A percentile compares a stretch with the other conserved stretches of the same genome.
Evolutionary conservation across 257 asterid species (phyloP).

Genomic region (Solanum lycopersicoides): DNA sequence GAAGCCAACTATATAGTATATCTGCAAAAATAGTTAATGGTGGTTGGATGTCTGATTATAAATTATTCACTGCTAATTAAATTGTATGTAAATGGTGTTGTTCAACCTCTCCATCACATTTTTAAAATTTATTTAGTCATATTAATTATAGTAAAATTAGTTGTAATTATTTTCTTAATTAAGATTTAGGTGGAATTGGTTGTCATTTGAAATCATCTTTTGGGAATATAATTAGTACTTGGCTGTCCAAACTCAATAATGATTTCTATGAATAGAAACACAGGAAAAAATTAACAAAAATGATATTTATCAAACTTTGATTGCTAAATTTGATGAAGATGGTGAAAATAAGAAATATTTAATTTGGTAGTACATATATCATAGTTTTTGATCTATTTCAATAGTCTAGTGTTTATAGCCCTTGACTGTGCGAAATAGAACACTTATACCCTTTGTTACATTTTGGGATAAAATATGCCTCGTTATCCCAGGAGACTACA

Average conservation of each 20-base stretch:
- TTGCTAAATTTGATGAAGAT: too few relatives aligned
- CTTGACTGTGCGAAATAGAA: too few relatives aligned
- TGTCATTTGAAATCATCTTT: neutral
- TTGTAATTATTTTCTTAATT: neutral
- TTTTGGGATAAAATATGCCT: too few relatives aligned
- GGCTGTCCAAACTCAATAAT: neutral
- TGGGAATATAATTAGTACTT: neutral
- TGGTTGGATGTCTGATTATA: neutral
- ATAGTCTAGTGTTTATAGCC: too few relatives aligned
- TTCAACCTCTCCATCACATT: neutral
- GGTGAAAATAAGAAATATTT: neutral
- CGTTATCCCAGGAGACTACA: too few relatives aligned
- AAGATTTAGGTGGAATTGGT: neutral
- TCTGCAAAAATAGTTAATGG: neutral
- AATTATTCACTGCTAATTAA: neutral
- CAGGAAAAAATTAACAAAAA: too few relatives aligned
- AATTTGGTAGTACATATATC: neutral
- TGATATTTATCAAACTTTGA: neutral
- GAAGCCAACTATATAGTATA: neutral
- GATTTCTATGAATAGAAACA: neutral
- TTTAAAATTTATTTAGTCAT: neutral
- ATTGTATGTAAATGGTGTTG: neutral
- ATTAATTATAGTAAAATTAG: neutral
- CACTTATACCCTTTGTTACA: too few relatives aligned
- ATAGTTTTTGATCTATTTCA: neutral